phyloP scores from a whole-genome alignment of 2,329 filamentous ascomycete species.

The Diaporthe caulivora region DNA sequence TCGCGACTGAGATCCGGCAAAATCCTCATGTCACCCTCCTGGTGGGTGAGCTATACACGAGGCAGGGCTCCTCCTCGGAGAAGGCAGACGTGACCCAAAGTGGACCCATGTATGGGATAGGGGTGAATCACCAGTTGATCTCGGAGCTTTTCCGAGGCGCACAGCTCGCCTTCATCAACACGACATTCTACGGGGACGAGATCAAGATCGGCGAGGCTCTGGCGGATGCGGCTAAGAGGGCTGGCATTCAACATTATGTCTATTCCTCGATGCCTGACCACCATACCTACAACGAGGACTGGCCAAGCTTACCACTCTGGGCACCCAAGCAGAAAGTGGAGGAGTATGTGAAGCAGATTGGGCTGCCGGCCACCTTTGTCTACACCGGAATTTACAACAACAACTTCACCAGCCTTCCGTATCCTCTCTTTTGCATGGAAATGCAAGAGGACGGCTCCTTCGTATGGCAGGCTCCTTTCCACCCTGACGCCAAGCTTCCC shows the following conservation, averaged over 20 bases:
- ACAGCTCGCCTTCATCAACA: conserved; percentile 96
- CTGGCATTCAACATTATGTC: conserved; percentile 89
- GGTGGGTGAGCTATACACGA: conserved; percentile 73
- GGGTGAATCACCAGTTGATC: conserved; percentile 80
- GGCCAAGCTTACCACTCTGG: conserved; percentile 92
- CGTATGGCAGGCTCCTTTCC: conserved; percentile 93
- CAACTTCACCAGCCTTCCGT: conserved; percentile 94
- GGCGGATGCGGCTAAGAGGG: conserved; percentile 88
- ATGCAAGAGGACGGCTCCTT: conserved; percentile 87
- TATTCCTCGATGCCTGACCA: conserved; percentile 99
- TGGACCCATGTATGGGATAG: conserved; percentile 71
- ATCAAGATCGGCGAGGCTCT: conserved; percentile 88
- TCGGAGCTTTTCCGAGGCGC: conserved; percentile 84
- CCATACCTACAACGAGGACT: conserved; percentile 78
- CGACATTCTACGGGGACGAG: conserved; percentile 96
- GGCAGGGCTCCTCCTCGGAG: conserved; percentile 61
- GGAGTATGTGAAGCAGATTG: conserved; percentile 86
- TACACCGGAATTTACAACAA: conserved; percentile 99
- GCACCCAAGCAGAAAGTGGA: conserved; percentile 92
- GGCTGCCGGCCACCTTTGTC: conserved; percentile 89
- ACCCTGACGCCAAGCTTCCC: conserved; percentile 87
- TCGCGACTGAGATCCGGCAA: conserved; percentile 85
- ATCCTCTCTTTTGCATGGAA: conserved; percentile 96
- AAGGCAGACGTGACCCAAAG: conserved; percentile 74
- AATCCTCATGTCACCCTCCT: conserved; percentile 81